Conservation (phyloP, 345 rosid species). For the Eucalyptus curtisii region DNA sequence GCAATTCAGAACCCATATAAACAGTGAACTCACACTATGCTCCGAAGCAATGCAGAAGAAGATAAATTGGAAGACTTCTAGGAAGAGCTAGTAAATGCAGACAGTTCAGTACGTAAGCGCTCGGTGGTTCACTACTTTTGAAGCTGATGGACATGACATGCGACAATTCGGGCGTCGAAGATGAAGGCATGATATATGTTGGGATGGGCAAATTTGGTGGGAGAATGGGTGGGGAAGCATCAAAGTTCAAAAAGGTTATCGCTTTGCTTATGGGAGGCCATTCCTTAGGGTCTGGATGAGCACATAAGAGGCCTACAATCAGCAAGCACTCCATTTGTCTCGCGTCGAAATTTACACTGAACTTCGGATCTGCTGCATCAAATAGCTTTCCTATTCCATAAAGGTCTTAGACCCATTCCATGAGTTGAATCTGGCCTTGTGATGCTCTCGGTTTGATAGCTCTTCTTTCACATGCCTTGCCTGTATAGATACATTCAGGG, state of each 20-base stretch:
- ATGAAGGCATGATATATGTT: neutral
- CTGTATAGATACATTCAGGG: neutral
- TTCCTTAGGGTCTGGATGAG: neutral
- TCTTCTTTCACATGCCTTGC: neutral
- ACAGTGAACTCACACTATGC: accelerated
- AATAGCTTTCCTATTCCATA: neutral
- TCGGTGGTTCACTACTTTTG: neutral
- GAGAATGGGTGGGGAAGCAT: neutral
- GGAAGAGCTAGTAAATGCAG: neutral
- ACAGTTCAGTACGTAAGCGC: neutral
- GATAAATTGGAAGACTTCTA: neutral
- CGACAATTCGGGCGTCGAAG: no score
- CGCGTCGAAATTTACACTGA: accelerated
- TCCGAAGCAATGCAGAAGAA: neutral
- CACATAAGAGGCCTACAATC: neutral
- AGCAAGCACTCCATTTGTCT: neutral
- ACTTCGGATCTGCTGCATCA: neutral
- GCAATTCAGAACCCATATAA: neutral
- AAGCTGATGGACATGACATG: neutral
- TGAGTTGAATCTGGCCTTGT: neutral
- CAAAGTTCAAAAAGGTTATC: neutral
- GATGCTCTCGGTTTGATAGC: neutral
- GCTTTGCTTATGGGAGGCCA: neutral
- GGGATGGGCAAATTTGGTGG: conserved; percentile 1
- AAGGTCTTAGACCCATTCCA: neutral